Conservation (phyloP, 352 stramenopile species). For the Plasmopara viticola region DNA sequence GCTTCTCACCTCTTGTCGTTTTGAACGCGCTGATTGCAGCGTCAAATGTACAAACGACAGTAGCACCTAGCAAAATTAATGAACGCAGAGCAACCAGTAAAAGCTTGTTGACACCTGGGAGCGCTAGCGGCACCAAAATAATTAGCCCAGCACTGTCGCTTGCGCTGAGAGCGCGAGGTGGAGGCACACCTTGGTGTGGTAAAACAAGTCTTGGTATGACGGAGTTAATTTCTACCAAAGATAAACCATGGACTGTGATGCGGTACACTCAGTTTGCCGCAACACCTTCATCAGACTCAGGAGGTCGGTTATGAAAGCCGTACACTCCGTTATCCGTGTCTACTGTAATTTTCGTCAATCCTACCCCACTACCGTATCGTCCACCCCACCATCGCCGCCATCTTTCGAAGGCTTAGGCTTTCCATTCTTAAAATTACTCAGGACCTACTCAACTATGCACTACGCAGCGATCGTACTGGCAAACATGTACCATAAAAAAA, state of each 20-base stretch:
- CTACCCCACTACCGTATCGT: slow-evolving; percentile 31
- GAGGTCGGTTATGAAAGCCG: slow-evolving; percentile 37
- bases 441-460: slow-evolving; percentile 27
- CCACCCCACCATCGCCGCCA: slow-evolving; percentile 54
- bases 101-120: slow-evolving; percentile 20
- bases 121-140: slow-evolving; percentile 31
- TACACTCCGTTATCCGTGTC: slow-evolving; percentile 25
- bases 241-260: too few species aligned
- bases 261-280: too few species aligned
- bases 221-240: too few species aligned
- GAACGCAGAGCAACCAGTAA: slow-evolving; percentile 31
- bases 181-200: too few species aligned
- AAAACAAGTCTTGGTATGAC: too few species aligned
- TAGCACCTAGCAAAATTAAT: slow-evolving; percentile 60
- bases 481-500: slow-evolving; percentile 69
- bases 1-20: too few species aligned
- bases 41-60: slow-evolving; percentile 43
- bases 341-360: slow-evolving; percentile 22
- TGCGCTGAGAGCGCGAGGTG: slow-evolving; percentile 49
- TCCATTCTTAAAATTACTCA: slow-evolving; percentile 65
- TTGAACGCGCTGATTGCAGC: slow-evolving; percentile 2
- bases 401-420: slow-evolving; percentile 74
- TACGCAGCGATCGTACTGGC: slow-evolving; percentile 3
- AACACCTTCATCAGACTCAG: neutral
- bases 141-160: slow-evolving; percentile 51